A percentile compares a stretch with the other conserved stretches of the same genome.
These are phyloP conservation scores for Flaveria brownii DNA, from an alignment of 129 eudicot genomes.

Conservation along the genomic window DNA sequence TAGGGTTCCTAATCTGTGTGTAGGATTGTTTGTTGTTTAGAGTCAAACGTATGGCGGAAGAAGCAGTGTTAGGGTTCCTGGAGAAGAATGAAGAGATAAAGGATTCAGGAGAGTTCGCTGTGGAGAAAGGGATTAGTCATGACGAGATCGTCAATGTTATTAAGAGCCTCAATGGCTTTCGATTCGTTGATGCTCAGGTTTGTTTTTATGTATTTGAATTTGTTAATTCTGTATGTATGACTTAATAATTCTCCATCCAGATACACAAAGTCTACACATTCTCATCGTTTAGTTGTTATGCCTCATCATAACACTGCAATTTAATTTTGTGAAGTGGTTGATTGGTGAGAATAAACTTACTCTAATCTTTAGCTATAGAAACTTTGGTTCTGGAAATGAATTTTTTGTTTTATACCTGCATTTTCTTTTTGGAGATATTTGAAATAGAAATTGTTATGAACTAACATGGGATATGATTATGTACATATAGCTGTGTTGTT, in stretches of 20 bases:
- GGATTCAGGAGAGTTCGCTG: constrained; percentile 74
- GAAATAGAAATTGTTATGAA: neutral
- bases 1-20: neutral
- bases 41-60: constrained; percentile 67
- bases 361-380: neutral
- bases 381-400: neutral
- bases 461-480: neutral
- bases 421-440: neutral
- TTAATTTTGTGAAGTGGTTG: neutral
- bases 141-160: constrained; percentile 77
- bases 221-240: neutral
- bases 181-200: constrained; percentile 75
- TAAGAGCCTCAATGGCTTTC: constrained; percentile 68
- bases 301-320: neutral
- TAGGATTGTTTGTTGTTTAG: neutral
- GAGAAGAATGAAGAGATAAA: constrained; percentile 56
- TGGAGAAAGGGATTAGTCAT: constrained; percentile 58
- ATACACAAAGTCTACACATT: neutral
- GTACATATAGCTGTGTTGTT: neutral
- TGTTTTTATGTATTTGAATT: constrained; percentile 4
- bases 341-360: neutral
- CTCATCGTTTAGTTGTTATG: neutral
- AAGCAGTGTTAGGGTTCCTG: constrained; percentile 64
- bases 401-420: neutral
- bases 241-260: neutral